Conservation (phyloP, 2,329 filamentous ascomycete species). For the Penicillium sp. region DNA sequence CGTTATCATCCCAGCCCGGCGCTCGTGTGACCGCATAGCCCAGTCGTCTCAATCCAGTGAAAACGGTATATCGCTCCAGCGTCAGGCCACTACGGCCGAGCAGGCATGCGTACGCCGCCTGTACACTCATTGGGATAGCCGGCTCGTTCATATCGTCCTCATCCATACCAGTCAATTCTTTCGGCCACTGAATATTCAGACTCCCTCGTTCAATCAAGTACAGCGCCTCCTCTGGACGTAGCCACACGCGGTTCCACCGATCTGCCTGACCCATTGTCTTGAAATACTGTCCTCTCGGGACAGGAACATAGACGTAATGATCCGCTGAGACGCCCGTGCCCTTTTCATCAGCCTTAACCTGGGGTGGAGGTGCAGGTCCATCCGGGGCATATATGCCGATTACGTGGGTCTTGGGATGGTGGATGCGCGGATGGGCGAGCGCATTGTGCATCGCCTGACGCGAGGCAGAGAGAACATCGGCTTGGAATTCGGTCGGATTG, state of each 20-base stretch:
- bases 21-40: conserved; percentile 79
- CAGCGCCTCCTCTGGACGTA: conserved; percentile 86
- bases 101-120: conserved; percentile 82
- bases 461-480: conserved; percentile 70
- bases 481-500: conserved; percentile 79
- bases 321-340: conserved; percentile 25
- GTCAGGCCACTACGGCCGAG: conserved; percentile 62
- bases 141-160: conserved; percentile 40
- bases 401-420: conserved; percentile 61
- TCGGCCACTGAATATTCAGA: conserved; percentile 80
- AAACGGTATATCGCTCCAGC: conserved; percentile 82
- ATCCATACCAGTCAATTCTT: conserved; percentile 23
- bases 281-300: conserved; percentile 66
- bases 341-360: conserved; percentile 11
- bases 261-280: conserved; percentile 70
- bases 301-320: conserved; percentile 60
- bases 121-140: conserved; percentile 79
- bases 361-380: conserved; percentile 28
- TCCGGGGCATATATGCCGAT: conserved; percentile 71
- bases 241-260: conserved; percentile 64
- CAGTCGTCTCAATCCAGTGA: conserved; percentile 71
- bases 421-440: conserved; percentile 68
- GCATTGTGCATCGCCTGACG: conserved; percentile 85
- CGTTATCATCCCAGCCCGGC: conserved; percentile 47
- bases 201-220: conserved; percentile 84